Evolutionary conservation across 75 land plant genomes (phyloP), one percentile per base, ranked within the genome.

Genomic region (Pseudotsuga menziesii): DNA sequence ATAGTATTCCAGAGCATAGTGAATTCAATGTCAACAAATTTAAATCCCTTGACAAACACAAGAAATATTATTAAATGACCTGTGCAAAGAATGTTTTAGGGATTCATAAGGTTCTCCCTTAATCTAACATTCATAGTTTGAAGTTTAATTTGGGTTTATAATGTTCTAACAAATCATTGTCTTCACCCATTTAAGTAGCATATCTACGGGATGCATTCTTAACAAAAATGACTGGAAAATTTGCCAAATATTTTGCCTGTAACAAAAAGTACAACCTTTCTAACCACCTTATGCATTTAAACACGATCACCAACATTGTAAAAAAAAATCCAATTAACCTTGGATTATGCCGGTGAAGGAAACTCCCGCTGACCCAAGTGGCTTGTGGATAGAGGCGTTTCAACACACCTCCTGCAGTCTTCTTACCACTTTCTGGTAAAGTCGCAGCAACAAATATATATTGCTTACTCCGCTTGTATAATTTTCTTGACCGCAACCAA

Each of bases 401-500:
- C 56, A 96, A 76, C 54, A 90, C 78, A 3, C 92, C 97, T 19
- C 97, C 97, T 78, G 99, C 95, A 76, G 97, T 94, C 72, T 83
- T 85, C 81, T 94, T 96, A 35, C 99, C 99, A 87, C 80, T 89
- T 58, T 78, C 85, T 12, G 99, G 99, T 80, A 96, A 90, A 8
- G 99, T 96, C 39, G 99, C 98, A 72, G 99, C 99, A 77, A 94
- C 94, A 86, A 96, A 96, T 26, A 96, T 83, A 66, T 96, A 96
- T 77, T 96, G 99, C 72, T 96, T 96, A 75, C 99, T 96, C 36
- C 99, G 90, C 29, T 72, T 83, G 79, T 94, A 94, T 35, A 55
- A 29, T 82, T 96, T 89, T 82, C 91, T 83, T 41, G 82, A 80
- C 77, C 91, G 82, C 70, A 89, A 78, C 93, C 92, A 91, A 60